Base-by-base conservation (phyloP, 2,329 filamentous ascomycete genomes). In the Tolypocladium pustulatum region DNA sequence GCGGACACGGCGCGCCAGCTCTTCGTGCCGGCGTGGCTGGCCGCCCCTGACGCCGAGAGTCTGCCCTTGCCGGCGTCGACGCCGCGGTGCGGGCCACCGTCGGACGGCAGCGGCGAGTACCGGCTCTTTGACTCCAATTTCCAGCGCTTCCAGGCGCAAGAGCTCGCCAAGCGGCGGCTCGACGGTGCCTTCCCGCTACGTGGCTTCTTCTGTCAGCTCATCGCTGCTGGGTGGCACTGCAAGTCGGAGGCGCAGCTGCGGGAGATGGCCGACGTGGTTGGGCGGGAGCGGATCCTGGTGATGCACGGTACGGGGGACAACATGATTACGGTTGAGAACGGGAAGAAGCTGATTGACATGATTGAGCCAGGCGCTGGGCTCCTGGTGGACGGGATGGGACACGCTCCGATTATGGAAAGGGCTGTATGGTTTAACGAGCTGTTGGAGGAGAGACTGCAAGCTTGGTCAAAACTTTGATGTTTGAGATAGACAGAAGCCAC, bases 81-180 rank as follows among this genome's bases (percentile, higher is more conserved):
- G 3, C 73, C 76, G 17, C 66, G 59, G 56, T 76, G 66, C 71
- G 72, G 55, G 49, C 73, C 69, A 2, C 61, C 62, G 9, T 57
- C 58, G n/a, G 62, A 34, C 37, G 46, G 43, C n/a, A 6, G 32
- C 22, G 56, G 22, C 2, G 61, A 65, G 57, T 84, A 84, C 59
- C 65, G 76, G 41, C 72, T 71, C 10, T 96, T 94, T 70, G 81
- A 81, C 5, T 90, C 79, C 57, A 94, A 93, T 68, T 91, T 85
- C 60, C 88, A 94, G 74, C 86, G 91, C 6, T 93, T 91, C 67
- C 86, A 88, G 32, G 91, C 91, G 0, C 84, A 87, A 64, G 90
- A 96, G 72, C 72, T 95, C 62, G 78, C 76, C 67, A 96, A 96
- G 76, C 80, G 88, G 22, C 73, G 78, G 20, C 79, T 88, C 59